Evolutionary conservation across 129 eudicot species (phyloP), one percentile per base, ranked within the genome.

Genomic region (Rutidosis leptorrhynchoides): DNA sequence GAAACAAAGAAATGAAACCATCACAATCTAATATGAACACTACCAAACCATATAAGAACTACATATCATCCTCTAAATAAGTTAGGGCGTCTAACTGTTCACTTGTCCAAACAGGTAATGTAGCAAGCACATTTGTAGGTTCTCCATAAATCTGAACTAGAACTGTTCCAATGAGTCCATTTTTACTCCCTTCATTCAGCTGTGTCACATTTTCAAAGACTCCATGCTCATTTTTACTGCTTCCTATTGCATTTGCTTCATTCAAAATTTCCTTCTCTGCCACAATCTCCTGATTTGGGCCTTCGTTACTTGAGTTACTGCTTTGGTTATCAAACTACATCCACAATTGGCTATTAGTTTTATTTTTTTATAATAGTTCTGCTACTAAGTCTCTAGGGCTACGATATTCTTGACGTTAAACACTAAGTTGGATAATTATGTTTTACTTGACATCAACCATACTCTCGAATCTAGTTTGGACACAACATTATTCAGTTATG

Each of bases 51-150:
- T 19, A 10, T 27, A 28, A 60, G 65, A 60, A 5, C 70, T 37
- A 76, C 6, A 73, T 29, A 64, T 53, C 85, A 29, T 81, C 79
- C 7, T 58, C 81, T 22, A 62, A 42, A 30, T 80, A 85, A 64
- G 70, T 80, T 9, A 87, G 85, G 75, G 76, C 80, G 20, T 74
- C 48, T 56, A 87, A 67, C 70, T 87, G 95, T 46, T 84, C 87
- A 61, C 84, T 90, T 12, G 95, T 87, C 83, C 85, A 87, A 46
- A 52, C 20, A 10, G 90, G 87, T 37, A 79, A 69, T 45, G 87
- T 63, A 46, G 68, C 16, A 40, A 12, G 5, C 51, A 54, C 67
- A 74, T 17, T 51, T 3, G 17, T 32, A 30, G 75, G 75, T 66
- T 79, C 75, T 26, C 28, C 80, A 62, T 70, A 77, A 22, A 48